Conservation (phyloP, 495 filamentous ascomycete species). For the Penicillium fimorum region DNA sequence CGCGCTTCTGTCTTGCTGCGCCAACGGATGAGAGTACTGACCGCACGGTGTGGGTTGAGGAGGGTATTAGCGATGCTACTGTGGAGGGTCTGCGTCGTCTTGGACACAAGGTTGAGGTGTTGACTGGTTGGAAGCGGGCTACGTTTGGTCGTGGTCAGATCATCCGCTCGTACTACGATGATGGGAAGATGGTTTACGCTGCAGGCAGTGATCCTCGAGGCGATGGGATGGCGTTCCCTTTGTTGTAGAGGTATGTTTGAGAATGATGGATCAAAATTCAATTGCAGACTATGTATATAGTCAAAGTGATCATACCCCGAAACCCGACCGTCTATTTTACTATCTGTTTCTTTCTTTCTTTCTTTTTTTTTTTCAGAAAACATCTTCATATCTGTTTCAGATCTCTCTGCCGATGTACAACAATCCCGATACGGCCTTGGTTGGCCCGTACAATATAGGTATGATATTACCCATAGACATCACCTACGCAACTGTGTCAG, state of each 20-base stretch:
- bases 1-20: conserved; percentile 79
- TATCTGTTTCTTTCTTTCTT: background rate
- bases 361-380: background rate
- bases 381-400: background rate
- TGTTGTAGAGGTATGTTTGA: conserved; percentile 18
- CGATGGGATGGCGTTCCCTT: conserved; percentile 78
- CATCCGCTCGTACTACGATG: conserved; percentile 72
- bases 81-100: conserved; percentile 62
- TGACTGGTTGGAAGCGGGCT: conserved; percentile 63
- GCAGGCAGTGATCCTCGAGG: conserved; percentile 86
- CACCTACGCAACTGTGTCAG: background rate
- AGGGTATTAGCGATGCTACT: conserved; percentile 70
- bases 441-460: no score
- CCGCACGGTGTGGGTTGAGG: conserved; percentile 73
- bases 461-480: background rate
- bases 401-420: background rate
- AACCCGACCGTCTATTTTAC: no score
- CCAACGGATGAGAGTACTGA: conserved; percentile 52
- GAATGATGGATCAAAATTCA: background rate
- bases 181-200: conserved; percentile 69
- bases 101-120: conserved; percentile 72
- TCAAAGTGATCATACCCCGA: background rate
- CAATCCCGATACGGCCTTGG: no score
- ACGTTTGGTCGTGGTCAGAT: conserved; percentile 92
- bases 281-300: background rate